A percentile compares a stretch with the other conserved stretches of the same genome.
Conservation (phyloP, 1,284 basidiomycete species). For the Cutaneotrichosporon cutaneum region DNA sequence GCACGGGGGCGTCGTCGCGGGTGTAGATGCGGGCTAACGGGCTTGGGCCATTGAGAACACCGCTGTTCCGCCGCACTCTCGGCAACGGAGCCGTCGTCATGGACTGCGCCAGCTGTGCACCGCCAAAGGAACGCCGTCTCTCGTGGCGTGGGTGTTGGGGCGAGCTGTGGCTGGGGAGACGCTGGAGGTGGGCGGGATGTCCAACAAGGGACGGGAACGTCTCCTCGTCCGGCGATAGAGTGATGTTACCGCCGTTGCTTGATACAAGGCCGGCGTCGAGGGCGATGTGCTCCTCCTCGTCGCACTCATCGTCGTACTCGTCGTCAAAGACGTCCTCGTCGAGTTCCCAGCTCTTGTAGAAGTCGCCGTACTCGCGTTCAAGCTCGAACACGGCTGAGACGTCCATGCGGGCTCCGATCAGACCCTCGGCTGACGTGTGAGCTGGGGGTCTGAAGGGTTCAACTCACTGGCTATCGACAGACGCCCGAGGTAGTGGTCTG, state of each 20-base stretch:
- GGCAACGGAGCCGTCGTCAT: slow-evolving; percentile 10
- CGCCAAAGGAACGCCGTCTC: background rate
- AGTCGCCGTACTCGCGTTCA: slow-evolving; percentile 62
- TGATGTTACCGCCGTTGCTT: slow-evolving; percentile 7
- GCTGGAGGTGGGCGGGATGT: background rate
- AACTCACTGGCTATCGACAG: slow-evolving; percentile 69
- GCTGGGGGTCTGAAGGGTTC: background rate
- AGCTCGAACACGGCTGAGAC: slow-evolving; percentile 81
- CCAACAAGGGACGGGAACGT: slow-evolving; percentile 7
- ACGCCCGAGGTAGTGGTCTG: slow-evolving; percentile 64
- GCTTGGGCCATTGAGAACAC: slow-evolving; percentile 40
- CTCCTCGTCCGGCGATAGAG: slow-evolving; percentile 12
- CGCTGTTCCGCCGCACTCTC: slow-evolving; percentile 32
- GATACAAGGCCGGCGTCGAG: slow-evolving; percentile 20
- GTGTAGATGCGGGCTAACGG: slow-evolving; percentile 48
- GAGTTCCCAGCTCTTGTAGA: slow-evolving; percentile 48
- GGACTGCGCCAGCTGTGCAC: background rate
- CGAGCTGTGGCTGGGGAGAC: background rate
- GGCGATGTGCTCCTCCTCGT: slow-evolving; percentile 10
- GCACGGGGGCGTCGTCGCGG: slow-evolving; percentile 1
- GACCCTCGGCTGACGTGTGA: slow-evolving; percentile 64
- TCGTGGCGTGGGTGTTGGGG: background rate
- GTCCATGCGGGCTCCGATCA: slow-evolving; percentile 67
- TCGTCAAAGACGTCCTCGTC: slow-evolving; percentile 54
- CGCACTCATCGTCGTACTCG: slow-evolving; percentile 24